Evolutionary conservation across 78 protist genomes (phyloP), one percentile per base, ranked within the genome.

Genomic region (Dictyostelium purpureum): DNA sequence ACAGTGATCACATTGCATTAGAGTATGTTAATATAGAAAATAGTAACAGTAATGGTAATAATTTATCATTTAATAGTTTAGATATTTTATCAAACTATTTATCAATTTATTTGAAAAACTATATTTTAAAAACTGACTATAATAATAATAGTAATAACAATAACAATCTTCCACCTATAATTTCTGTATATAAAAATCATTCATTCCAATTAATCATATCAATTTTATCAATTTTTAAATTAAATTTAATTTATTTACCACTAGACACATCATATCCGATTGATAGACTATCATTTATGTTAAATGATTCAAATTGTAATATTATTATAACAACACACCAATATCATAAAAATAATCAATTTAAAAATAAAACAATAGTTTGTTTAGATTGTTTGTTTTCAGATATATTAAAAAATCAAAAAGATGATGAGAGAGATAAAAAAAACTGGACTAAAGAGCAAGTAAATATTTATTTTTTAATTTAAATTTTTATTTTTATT

Each of bases 201-300:
- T 82, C 90, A 18, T 70, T 51, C 43, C 66, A 82, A 54, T 70
- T 82, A n/a, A 71, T 82, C 6, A 42, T 82, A 35, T 82, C 90
- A 54, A 38, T 82, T 18, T 24, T 82, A 45, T 40, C 90, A 42
- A 70, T 71, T 31, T 71, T 67, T 24, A 82, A 82, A 42, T 24
- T 65, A 10, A 52, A 66, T 54, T 19, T 24, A 38, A 70, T 82
- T 19, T 82, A 82, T 82, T n/a, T 82, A 37, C 90, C 90, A 28
- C 28, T 82, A 0, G 90, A 82, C 56, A n/a, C 67, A 38, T 54
- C 90, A n/a, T 70, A 69, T 6, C 90, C 90, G 16, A 70, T 21
- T 14, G 90, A 82, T 42, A 31, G 90, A 42, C 56, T 82, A 56
- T 18, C 11, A 14, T 82, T 70, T 31, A 82, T 82, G 70, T 18